These are phyloP conservation scores for Butyriboletus loyo DNA, from an alignment of 768 basidiomycete species.

Conservation along the genomic window DNA sequence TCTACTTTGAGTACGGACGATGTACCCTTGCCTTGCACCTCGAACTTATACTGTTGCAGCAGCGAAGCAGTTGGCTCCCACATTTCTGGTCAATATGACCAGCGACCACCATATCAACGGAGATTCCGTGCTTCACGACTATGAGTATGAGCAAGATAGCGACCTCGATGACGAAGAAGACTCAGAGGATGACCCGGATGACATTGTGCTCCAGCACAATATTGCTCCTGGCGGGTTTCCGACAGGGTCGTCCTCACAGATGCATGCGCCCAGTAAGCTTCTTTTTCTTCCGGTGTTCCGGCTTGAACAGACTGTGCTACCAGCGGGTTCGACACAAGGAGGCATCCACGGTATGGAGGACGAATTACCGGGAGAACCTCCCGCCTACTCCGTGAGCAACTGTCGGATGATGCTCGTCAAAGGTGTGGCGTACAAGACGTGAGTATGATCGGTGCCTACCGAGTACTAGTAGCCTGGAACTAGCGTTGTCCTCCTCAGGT, in stretches of 20 bases:
- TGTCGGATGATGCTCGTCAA: conserved; percentile 29
- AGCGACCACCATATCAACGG: conserved; percentile 16
- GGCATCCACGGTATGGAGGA: neutral
- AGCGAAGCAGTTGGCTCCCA: conserved; percentile 1
- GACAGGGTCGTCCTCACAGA: neutral
- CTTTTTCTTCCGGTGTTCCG: neutral
- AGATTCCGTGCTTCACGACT: conserved; percentile 25
- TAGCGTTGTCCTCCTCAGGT: conserved; percentile 10
- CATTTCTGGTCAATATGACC: conserved; percentile 24
- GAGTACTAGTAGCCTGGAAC: neutral
- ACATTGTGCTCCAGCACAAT: too few species aligned
- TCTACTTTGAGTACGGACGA: conserved; percentile 6
- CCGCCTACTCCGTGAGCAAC: conserved; percentile 20
- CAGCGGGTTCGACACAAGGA: neutral
- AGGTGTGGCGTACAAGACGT: conserved; percentile 29
- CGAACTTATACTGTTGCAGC: conserved; percentile 6
- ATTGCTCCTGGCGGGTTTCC: neutral
- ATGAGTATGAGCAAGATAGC: conserved; percentile 29
- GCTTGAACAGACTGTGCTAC: neutral
- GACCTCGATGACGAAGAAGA: conserved; percentile 28
- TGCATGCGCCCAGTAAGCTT: conserved; percentile 7
- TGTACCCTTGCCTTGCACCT: neutral
- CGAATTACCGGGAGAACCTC: conserved; percentile 8
- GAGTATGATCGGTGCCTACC: neutral
- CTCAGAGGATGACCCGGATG: neutral